Evolutionary conservation across 108 stramenopile genomes (phyloP).

Genomic region (Bacterosira constricta): DNA sequence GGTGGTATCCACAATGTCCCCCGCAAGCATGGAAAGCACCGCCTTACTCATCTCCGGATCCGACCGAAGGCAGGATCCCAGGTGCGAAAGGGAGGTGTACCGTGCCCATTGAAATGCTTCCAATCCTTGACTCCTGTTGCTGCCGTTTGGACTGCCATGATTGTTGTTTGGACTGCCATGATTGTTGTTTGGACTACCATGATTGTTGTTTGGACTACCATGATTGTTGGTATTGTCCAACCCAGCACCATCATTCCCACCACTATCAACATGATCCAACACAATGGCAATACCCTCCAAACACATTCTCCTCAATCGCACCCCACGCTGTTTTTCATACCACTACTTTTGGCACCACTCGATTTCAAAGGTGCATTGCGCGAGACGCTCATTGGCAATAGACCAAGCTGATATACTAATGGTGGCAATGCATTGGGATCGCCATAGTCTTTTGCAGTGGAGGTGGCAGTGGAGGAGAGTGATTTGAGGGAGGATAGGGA

Average conservation of each 20-base stretch:
- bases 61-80: constrained; percentile 31
- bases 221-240: background rate
- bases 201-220: background rate
- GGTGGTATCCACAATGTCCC: background rate
- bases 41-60: constrained; percentile 51
- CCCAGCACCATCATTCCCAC: too few relatives aligned
- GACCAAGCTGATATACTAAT: constrained; percentile 44
- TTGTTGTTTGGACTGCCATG: too few relatives aligned
- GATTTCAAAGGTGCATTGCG: background rate
- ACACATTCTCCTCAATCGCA: constrained; percentile 27
- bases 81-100: constrained; percentile 42
- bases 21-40: constrained; percentile 37
- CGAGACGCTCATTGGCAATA: constrained; percentile 14
- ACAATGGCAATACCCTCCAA: constrained; percentile 36
- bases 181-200: background rate
- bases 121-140: background rate
- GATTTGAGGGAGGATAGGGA: constrained; percentile 13
- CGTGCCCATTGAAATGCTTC: constrained; percentile 44
- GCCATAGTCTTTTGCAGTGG: background rate
- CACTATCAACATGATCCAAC: constrained; percentile 14
- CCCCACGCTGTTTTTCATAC: constrained; percentile 31
- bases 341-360: background rate
- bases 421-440: constrained; percentile 43
- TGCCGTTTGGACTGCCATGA: background rate
- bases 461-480: background rate